Base-by-base conservation (phyloP, 495 filamentous ascomycete species). In the Aspergillus ostianus region DNA sequence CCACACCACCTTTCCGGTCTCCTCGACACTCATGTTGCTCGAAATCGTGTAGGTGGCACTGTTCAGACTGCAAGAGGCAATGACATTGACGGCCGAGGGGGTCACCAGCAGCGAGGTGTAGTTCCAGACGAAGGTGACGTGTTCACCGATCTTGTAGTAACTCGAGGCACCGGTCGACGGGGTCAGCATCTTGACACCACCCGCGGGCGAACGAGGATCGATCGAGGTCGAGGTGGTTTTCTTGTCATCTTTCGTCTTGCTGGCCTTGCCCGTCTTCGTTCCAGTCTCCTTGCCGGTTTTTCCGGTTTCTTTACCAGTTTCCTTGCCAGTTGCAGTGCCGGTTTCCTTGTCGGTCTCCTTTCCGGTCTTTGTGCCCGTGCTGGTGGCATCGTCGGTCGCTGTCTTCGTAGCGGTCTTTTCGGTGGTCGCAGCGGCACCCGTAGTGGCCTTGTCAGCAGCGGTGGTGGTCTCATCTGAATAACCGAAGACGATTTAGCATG, bases 121-220 rank as follows among this genome's bases (percentile, higher is more conserved):
- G 74, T 97, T 97, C 93, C 93, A 98, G 0, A 77, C 87, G 72
- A 93, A 93, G 1, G 92, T 97, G 17, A 96, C 79, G 55, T 81
- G 81, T 44, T 97, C 87, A 18, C 89, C 90, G 68, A 98, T 89
- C 73, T 93, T 93, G 85, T 91, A 98, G 68, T 91, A 90, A 61
- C 86, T 85, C 5, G 84, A 76, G 8, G 85, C 82, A 6, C 78
- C 79, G 0, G 80, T 72, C 30, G 77, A 75, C 0, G 94, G 94
- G 1, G 86, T 92, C 47, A 92, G 73, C 90, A 98, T 91, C n/a
- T 83, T 78, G 29, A 97, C 82, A 57, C 86, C 86, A 32, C 94
- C 94, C 4, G 87, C 78, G 17, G 85, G 83, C 52, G 87, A 77
- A 54, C 81, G 77, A 13, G 86, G 71, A 73, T 89, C 77, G 18